Evolutionary conservation across 139 green algal genomes (phyloP).

Genomic region (Auxenochlorella pyrenoidosa): DNA sequence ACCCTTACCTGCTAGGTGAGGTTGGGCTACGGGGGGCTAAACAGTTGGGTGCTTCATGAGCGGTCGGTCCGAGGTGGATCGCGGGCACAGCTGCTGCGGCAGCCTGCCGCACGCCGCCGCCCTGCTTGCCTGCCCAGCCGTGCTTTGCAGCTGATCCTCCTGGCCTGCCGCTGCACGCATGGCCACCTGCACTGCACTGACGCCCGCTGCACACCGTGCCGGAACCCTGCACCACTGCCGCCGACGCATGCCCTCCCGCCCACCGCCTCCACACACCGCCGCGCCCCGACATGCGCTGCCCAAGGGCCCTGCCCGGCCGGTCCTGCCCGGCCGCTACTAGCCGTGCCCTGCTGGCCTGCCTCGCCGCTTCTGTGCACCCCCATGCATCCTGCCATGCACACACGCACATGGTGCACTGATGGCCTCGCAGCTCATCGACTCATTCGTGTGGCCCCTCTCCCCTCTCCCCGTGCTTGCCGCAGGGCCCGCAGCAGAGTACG

Average conservation of each 20-base stretch:
- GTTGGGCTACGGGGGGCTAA: not conserved
- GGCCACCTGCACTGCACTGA: not conserved
- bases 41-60: too few species aligned
- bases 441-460: not conserved
- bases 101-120: not conserved
- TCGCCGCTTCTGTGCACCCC: too few species aligned
- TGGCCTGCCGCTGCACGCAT: too few species aligned
- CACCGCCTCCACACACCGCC: not conserved
- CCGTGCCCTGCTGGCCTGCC: too few species aligned
- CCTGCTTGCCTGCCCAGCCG: not conserved
- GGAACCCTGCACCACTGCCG: not conserved
- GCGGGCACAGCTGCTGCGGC: too few species aligned
- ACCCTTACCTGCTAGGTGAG: not conserved
- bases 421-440: too few species aligned
- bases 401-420: too few species aligned
- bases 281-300: too few species aligned
- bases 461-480: not conserved
- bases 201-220: not conserved
- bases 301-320: too few species aligned
- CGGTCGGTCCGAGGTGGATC: too few species aligned
- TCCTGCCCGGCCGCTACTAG: too few species aligned
- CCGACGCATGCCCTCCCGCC: not conserved
- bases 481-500: not conserved
- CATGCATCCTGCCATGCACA: not conserved
- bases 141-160: not conserved